These are phyloP conservation scores for Syncephalastrum contaminatum DNA, from an alignment of 371 early-diverging fungal genomes.

Conservation along the genomic window DNA sequence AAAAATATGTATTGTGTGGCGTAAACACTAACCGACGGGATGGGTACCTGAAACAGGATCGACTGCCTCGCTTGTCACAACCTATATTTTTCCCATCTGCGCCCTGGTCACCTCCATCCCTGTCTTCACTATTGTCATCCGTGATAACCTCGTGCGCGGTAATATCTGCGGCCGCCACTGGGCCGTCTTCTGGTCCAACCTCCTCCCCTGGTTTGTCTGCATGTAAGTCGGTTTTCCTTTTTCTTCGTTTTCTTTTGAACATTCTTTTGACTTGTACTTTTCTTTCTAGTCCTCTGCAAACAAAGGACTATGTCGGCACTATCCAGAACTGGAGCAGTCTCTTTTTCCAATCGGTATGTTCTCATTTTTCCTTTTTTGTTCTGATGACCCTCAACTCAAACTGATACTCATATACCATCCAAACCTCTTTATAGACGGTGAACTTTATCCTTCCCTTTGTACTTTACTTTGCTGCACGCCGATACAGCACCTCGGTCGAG, in stretches of 20 bases:
- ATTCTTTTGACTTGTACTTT: not conserved
- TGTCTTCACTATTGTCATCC: conserved; percentile 71
- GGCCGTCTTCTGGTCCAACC: conserved; percentile 59
- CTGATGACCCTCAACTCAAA: not conserved
- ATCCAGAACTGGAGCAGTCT: conserved; percentile 49
- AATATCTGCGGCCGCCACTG: conserved; percentile 47
- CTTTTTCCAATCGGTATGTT: conserved; percentile 46
- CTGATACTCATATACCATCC: not conserved
- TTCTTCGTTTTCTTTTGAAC: not conserved
- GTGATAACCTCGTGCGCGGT: conserved; percentile 65
- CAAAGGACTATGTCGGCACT: conserved; percentile 31
- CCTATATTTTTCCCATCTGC: conserved; percentile 69
- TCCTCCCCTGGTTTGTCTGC: conserved; percentile 66
- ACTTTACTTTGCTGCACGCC: conserved; percentile 67
- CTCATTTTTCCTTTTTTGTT: conserved; percentile 38
- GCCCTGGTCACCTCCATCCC: conserved; percentile 79
- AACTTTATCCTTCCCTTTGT: conserved; percentile 78
- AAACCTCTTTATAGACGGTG: conserved; percentile 55
- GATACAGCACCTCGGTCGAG: conserved; percentile 35
- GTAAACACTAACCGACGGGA: conserved; percentile 1
- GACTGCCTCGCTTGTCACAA: conserved; percentile 54
- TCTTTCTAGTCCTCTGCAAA: conserved; percentile 35
- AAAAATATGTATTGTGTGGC: conserved; percentile 1
- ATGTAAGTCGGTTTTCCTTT: not conserved
- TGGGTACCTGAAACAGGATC: conserved; percentile 20